Percentiles rank a stretch among this genome's conserved stretches.
These are phyloP conservation scores for Tylopilus cervinicoccineus DNA, from an alignment of 768 basidiomycete genomes.

Conservation along the genomic window DNA sequence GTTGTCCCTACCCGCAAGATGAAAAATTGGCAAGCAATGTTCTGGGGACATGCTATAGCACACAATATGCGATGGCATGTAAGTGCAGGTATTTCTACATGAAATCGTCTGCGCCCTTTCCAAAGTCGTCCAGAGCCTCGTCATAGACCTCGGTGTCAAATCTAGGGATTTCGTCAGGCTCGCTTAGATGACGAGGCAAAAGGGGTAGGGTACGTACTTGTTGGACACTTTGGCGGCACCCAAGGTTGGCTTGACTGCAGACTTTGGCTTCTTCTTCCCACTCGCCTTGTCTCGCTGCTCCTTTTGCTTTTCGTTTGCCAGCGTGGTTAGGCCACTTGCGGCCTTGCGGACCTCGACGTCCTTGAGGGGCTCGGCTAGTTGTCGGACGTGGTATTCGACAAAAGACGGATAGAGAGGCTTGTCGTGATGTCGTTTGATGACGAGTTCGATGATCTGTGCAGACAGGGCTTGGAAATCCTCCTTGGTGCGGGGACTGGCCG, in stretches of 20 bases:
- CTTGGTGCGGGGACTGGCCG: slow-evolving; percentile 80
- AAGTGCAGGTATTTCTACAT: slow-evolving; percentile 58
- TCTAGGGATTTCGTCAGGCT: slow-evolving; percentile 37
- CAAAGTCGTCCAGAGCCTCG: slow-evolving; percentile 88
- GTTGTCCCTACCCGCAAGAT: not conserved
- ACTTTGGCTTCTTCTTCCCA: slow-evolving; percentile 87
- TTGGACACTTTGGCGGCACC: slow-evolving; percentile 66
- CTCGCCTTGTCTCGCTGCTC: slow-evolving; percentile 80
- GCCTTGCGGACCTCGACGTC: slow-evolving; percentile 92
- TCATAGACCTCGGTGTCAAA: slow-evolving; percentile 80
- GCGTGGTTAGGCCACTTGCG: slow-evolving; percentile 74
- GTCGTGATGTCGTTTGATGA: slow-evolving; percentile 74
- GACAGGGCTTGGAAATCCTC: slow-evolving; percentile 83
- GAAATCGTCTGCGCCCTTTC: slow-evolving; percentile 73
- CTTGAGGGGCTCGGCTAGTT: slow-evolving; percentile 70
- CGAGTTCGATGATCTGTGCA: slow-evolving; percentile 61
- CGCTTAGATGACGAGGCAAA: not conserved
- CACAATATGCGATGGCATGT: slow-evolving; percentile 8
- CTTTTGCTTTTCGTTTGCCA: slow-evolving; percentile 95
- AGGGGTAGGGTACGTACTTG: slow-evolving; percentile 50
- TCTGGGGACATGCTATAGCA: slow-evolving; percentile 12
- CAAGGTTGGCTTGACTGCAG: slow-evolving; percentile 65
- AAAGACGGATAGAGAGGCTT: slow-evolving; percentile 84
- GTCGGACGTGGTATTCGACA: slow-evolving; percentile 78
- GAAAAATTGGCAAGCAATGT: slow-evolving; percentile 1